phyloP scores from a whole-genome alignment of 805 yeast species.

The Monosporozyma siamensis region DNA sequence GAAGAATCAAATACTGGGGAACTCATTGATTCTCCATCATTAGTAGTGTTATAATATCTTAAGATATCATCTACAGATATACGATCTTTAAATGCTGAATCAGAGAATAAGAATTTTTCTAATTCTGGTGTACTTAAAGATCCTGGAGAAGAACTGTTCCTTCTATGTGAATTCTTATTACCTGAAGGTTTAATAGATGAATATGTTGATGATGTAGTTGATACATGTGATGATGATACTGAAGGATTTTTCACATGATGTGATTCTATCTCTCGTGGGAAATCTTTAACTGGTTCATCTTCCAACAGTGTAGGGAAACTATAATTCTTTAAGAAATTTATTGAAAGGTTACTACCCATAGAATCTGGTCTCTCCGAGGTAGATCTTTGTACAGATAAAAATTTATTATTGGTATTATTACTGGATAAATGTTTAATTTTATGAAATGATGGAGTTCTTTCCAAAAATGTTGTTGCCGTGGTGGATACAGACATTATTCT shows the following conservation, averaged over 20 bases:
- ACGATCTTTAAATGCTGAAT: constrained; percentile 9
- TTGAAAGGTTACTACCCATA: constrained; percentile 13
- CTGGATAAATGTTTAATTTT: neutral
- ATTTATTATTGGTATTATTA: too few species aligned
- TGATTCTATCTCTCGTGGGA: neutral
- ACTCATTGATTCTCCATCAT: constrained; percentile 14
- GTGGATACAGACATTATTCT: constrained; percentile 26
- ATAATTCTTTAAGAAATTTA: constrained; percentile 21
- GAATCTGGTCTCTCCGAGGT: constrained; percentile 10
- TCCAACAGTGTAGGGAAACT: constrained; percentile 26
- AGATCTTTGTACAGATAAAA: constrained; percentile 1
- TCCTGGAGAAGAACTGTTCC: neutral
- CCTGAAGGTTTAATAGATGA: too few species aligned
- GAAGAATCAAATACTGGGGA: too few species aligned
- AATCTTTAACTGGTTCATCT: constrained; percentile 11
- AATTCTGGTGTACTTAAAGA: constrained; percentile 17
- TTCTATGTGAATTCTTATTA: neutral
- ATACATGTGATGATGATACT: neutral
- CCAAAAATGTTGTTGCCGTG: constrained; percentile 20
- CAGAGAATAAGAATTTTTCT: constrained; percentile 15
- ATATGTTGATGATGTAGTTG: neutral
- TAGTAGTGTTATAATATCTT: constrained; percentile 21
- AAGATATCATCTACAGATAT: constrained; percentile 26
- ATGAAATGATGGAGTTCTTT: constrained; percentile 8
- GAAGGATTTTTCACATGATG: neutral